Conservation (phyloP, 164 flowering plant genomes). For the Vitis labrusca region DNA sequence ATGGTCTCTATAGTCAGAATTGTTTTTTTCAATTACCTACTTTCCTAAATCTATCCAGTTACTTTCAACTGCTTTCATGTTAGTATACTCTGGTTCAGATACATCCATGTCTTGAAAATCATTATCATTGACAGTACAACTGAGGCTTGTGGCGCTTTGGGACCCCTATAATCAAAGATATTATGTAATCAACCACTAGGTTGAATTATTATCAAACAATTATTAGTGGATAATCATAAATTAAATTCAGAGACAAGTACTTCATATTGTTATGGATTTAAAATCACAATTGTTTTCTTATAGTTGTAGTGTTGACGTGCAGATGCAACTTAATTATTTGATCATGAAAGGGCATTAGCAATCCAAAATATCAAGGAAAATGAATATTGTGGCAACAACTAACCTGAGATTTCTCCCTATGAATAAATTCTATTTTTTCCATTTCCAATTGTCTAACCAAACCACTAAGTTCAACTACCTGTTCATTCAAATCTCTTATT, state of each 20-base stretch:
- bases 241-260: background rate
- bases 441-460: constrained; percentile 57
- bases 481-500: constrained; percentile 72
- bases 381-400: constrained; percentile 8
- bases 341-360: no score
- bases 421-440: constrained; percentile 58
- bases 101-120: constrained; percentile 83
- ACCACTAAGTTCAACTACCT: constrained; percentile 55
- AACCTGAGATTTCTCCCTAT: constrained; percentile 53
- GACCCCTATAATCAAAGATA: constrained; percentile 34
- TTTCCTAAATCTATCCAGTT: constrained; percentile 51
- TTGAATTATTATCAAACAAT: background rate
- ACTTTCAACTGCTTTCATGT: constrained; percentile 13
- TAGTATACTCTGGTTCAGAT: constrained; percentile 69
- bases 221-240: background rate
- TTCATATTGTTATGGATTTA: no score
- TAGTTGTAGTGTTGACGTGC: no score
- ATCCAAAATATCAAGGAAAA: no score
- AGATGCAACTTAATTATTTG: background rate
- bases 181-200: background rate
- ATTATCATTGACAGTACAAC: no score
- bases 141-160: constrained; percentile 42
- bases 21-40: constrained; percentile 30
- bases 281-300: no score
- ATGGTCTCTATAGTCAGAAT: constrained; percentile 26